Evolutionary conservation across 768 basidiomycete species (phyloP), one percentile per base, ranked within the genome.

Genomic region (Lanmaoa rubissima): DNA sequence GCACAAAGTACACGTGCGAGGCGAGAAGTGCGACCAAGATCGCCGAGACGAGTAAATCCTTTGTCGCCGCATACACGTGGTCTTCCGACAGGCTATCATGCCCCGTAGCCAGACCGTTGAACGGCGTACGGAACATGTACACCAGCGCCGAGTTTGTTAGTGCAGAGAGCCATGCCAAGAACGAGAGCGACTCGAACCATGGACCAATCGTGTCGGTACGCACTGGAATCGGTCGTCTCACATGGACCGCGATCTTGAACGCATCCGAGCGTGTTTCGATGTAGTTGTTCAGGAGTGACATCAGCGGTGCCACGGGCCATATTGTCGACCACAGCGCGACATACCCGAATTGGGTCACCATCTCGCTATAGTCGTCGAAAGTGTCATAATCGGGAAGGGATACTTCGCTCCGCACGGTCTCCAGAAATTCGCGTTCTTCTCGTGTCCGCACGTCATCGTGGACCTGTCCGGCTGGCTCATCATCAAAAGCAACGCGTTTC

Each of bases 271-370:
- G 87, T 5, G 93, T 75, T 75, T 99, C 96, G 58, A 98, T 74
- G 70, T 91, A 82, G 71, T 99, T 98, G 78, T 98, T 99, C 47
- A 97, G 64, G 21, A 96, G 79, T 1, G 93, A 88, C 82, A 94
- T 92, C 10, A 87, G 82, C 78, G 93, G 86, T 3, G 93, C 89
- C 17, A 98, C 77, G 3, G 95, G 93, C 94, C 94, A 98, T 56
- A 95, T 92, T 32, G 92, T 87, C 45, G 87, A 90, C 93, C 94
- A 98, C 21, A 98, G 76, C 9, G 85, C 85, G 32, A 98, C 85
- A 68, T 96, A 94, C 0, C 96, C 95, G 69, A 96, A 97, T 66
- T 95, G 93, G 10, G 90, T 88, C 16, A 91, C 91, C 95, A 99
- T 98, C 75, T 99, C 97, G 65, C 85, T 86, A 72, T 96, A 99